Conservation (phyloP, 495 filamentous ascomycete genomes). For the Hyaloscypha hepaticicola region DNA sequence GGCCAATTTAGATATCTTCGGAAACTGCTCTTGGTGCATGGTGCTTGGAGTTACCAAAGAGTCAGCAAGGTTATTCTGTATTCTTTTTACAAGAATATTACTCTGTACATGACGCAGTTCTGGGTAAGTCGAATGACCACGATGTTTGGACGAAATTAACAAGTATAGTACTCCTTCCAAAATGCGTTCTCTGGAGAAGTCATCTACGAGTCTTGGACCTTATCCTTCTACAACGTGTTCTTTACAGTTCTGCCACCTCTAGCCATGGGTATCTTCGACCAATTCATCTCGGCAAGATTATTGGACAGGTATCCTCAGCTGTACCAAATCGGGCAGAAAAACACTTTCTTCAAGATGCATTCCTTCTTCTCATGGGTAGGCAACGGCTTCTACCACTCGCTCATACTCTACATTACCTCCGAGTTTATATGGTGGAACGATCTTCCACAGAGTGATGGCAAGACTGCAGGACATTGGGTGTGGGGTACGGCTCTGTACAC, state of each 20-base stretch:
- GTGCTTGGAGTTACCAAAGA: constrained; percentile 96
- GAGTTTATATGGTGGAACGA: constrained; percentile 79
- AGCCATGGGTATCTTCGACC: constrained; percentile 95
- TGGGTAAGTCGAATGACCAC: constrained; percentile 58
- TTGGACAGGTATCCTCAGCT: constrained; percentile 96
- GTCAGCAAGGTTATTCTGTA: constrained; percentile 96
- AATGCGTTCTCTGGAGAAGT: constrained; percentile 97
- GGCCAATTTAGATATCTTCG: constrained; percentile 95
- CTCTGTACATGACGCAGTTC: constrained; percentile 98
- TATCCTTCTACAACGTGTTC: constrained; percentile 99
- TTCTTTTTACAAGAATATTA: constrained; percentile 99
- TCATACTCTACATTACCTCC: constrained; percentile 84
- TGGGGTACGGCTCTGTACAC: constrained; percentile 95
- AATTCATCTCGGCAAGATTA: constrained; percentile 95
- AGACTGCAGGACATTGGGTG: constrained; percentile 89
- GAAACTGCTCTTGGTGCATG: constrained; percentile 94
- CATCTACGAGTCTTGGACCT: constrained; percentile 98
- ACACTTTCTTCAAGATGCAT: constrained; percentile 86
- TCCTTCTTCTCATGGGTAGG: constrained; percentile 90
- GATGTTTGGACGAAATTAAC: constrained; percentile 47
- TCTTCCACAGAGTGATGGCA: constrained; percentile 70
- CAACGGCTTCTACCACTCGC: constrained; percentile 94
- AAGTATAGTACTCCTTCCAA: constrained; percentile 77
- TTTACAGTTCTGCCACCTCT: constrained; percentile 95
- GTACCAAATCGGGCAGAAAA: constrained; percentile 90